Base-by-base conservation (phyloP, 148 eudicot genomes). In the Beta vulgaris region DNA sequence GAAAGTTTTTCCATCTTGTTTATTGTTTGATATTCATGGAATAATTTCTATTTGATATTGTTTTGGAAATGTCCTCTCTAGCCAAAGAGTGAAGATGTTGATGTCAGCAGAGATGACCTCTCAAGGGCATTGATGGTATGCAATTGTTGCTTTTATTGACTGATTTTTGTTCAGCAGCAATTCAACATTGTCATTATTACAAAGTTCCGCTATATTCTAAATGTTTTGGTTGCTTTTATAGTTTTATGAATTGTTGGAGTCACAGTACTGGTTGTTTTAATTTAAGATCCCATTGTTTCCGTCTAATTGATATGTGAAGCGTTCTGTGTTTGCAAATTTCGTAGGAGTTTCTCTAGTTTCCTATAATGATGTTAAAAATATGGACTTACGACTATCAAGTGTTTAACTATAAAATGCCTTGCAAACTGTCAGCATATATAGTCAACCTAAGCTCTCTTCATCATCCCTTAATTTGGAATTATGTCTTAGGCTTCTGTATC, bases 121-220 rank as follows among this genome's bases (percentile, higher is more conserved):
- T 92, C 98, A 55, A 85, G 81, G 83, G 90, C 90, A 69, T 79
- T 95, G 73, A 90, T 92, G 98, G 98, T 95, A 86, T 71, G 91
- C 64, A 51, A 74, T 51, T 80, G n/a, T 19, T 54, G 18, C 60
- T 74, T 44, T 25, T n/a, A 29, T 63, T 49, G 19, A 18, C 13
- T 8, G 16, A 43, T 25, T 14, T 42, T 2, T 67, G 16, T 12
- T 40, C 23, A 13, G 25, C 53, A 67, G 53, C 71, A 67, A 7
- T 12, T 40, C 23, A 13, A 25, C 53, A 67, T 34, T 53, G 43
- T 12, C 26, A 40, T 40, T 37, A 32, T 36, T 42, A 40, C 9
- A 34, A 36, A 40, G 34, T 43, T 6, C 35, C 15, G 14, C 49
- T 15, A 4, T 46, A 23, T 39, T 14, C 55, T 74, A 16, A 2